Percentiles rank a stretch among this genome's conserved stretches.
phyloP scores from a whole-genome alignment of 208 protist species.

The Plasmodiophora brassicae region DNA sequence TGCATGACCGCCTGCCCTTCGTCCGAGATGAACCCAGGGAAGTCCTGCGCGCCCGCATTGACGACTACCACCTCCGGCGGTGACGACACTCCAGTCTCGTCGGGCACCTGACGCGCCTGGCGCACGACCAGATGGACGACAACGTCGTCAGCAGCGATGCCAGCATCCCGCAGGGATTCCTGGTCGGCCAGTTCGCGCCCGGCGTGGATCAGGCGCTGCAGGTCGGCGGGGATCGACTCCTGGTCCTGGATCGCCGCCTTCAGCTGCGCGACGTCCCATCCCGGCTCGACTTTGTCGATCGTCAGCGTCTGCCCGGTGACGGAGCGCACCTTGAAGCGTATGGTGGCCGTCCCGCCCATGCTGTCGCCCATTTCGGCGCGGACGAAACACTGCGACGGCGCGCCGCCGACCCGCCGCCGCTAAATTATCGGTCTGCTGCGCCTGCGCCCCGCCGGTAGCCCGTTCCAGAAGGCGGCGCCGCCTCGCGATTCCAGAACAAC shows the following conservation, averaged over 20 bases:
- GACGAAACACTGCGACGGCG: too few species aligned
- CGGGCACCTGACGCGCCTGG: neutral
- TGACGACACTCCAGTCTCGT: neutral
- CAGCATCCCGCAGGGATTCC: neutral
- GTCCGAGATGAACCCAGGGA: neutral
- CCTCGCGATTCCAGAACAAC: too few species aligned
- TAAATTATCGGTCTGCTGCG: too few species aligned
- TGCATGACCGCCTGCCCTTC: neutral
- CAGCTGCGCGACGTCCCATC: neutral
- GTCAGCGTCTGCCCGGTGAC: neutral
- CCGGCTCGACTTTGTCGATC: neutral
- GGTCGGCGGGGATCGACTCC: neutral
- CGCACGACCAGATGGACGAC: slow-evolving; percentile 11
- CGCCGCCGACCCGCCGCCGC: too few species aligned
- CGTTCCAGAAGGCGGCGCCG: too few species aligned
- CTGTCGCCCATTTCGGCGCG: too few species aligned
- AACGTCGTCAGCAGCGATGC: neutral
- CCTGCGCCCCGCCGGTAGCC: too few species aligned
- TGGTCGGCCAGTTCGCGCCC: neutral
- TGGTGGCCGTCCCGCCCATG: too few species aligned
- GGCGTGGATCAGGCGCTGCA: neutral
- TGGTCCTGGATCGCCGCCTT: neutral
- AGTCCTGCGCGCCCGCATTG: neutral
- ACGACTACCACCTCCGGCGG: neutral
- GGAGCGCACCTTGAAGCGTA: neutral